A percentile compares a stretch with the other conserved stretches of the same genome.
These are phyloP conservation scores for Ulmus americana DNA, from an alignment of 331 rosid genomes.

Conservation along the genomic window DNA sequence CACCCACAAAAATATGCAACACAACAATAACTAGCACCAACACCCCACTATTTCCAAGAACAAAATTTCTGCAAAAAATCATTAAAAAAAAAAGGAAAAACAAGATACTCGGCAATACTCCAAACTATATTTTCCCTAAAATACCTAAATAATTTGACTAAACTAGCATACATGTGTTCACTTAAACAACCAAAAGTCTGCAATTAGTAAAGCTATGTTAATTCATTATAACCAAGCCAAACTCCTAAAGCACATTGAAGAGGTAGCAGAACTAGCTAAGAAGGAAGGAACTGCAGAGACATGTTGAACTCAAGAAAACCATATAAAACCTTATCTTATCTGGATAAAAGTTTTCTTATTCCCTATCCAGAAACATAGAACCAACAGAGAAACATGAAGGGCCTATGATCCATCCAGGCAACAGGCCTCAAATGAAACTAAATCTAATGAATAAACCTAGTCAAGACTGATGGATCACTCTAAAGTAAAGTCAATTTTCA, in stretches of 20 bases:
- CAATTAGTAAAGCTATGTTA: not conserved
- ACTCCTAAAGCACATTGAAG: not conserved
- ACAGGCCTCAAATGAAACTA: too few relatives aligned
- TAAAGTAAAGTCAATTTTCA: not conserved
- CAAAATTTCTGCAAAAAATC: not conserved
- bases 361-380: too few relatives aligned
- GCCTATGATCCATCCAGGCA: too few relatives aligned
- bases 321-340: too few relatives aligned
- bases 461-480: too few relatives aligned
- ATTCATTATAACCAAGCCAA: not conserved
- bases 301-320: too few relatives aligned
- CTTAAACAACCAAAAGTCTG: not conserved
- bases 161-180: not conserved
- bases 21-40: conserved; percentile 9
- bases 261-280: not conserved
- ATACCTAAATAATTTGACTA: not conserved
- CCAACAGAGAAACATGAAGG: too few relatives aligned
- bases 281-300: too few relatives aligned
- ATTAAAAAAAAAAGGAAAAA: not conserved
- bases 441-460: too few relatives aligned
- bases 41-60: not conserved
- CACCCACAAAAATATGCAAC: conserved; percentile 20
- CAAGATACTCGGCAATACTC: not conserved
- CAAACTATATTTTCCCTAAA: not conserved
- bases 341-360: too few relatives aligned